Evolutionary conservation across 441 rosid genomes (phyloP), one percentile per base, ranked within the genome.

Genomic region (Arabidopsis lyrata): DNA sequence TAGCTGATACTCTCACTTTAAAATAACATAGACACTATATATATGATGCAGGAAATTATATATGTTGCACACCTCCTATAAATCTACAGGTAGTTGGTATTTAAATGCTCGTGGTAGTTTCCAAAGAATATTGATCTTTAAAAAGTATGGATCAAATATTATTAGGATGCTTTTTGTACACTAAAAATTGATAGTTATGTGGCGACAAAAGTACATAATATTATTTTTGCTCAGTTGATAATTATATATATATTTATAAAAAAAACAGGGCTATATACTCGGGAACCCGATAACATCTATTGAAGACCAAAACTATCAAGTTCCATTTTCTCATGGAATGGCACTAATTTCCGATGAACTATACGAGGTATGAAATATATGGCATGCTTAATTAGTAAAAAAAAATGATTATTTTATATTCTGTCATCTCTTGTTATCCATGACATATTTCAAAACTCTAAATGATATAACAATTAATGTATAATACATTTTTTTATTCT

Each of bases 11-110:
- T 22, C 22, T 22, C 22, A 22, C 16, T 54, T 8, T 3, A 5
- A 29, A 49, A 68, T 34, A 45, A 34, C 10, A 45, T 22, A 70
- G 35, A 50, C 34, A 22, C 22, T 22, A 22, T 22, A 22, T 22
- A 22, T 45, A 16, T 61, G 52, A 16, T 70, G 60, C 79, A 77
- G 83, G 38, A 32, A 77, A 64, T 45, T 27, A n/a, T 44, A 12
- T 56, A 76, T 64, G 72, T 9, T 57, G 83, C 41, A 65, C 72
- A 52, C 83, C 80, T 72, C 80, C 53, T 32, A 81, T 80, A 71
- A 54, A 75, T 74, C 41, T 66, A 62, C 72, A 65, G 58, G 55
- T 63, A 1, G 29, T 6, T 39, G 16, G 22, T 58, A 22, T 18
- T 18, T 38, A 20, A 14, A 9, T 24, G 27, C 27, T 24, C 27